A percentile compares a stretch with the other conserved stretches of the same genome.
phyloP scores from a whole-genome alignment of 2,329 filamentous ascomycete species.

The Penicillium verrucosum region DNA sequence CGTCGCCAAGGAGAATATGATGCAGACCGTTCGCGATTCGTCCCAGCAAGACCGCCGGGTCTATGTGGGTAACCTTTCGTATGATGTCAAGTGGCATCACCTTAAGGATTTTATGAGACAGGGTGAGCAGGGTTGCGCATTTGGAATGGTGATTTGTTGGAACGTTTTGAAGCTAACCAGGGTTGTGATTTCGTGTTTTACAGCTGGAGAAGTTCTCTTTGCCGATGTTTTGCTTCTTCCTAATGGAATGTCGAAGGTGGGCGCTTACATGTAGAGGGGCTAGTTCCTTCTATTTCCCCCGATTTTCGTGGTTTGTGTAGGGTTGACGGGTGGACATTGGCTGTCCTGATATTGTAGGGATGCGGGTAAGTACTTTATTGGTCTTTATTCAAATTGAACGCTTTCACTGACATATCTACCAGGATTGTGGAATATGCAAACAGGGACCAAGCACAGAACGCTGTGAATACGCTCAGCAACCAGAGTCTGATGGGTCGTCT shows the following conservation, averaged over 20 bases:
- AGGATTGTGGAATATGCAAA: conserved; percentile 99
- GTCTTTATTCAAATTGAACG: background rate
- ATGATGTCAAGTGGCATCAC: conserved; percentile 99
- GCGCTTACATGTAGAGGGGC: conserved; percentile 86
- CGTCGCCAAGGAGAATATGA: conserved; percentile 88
- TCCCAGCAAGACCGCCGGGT: conserved; percentile 98
- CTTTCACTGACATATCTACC: conserved; percentile 24
- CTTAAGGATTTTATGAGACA: conserved; percentile 99
- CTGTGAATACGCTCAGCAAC: conserved; percentile 97
- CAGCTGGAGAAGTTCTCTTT: conserved; percentile 98
- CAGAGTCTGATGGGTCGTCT: conserved; percentile 98
- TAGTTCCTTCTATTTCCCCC: conserved; percentile 62
- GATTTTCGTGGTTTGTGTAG: conserved; percentile 67
- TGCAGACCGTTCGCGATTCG: conserved; percentile 87
- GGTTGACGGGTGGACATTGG: conserved; percentile 98
- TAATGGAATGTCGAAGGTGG: conserved; percentile 99
- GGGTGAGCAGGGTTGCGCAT: conserved; percentile 61
- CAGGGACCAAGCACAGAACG: conserved; percentile 96
- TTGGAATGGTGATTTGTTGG: conserved; percentile 19
- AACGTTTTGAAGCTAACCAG: conserved; percentile 14
- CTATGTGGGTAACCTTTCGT: conserved; percentile 98
- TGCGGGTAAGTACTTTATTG: conserved; percentile 76
- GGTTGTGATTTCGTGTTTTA: conserved; percentile 22
- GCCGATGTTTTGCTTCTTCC: conserved; percentile 99
- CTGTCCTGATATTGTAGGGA: conserved; percentile 92